These are phyloP conservation scores for Gamsiella multidivaricata DNA, from an alignment of 192 early-diverging fungal genomes.

Conservation along the genomic window DNA sequence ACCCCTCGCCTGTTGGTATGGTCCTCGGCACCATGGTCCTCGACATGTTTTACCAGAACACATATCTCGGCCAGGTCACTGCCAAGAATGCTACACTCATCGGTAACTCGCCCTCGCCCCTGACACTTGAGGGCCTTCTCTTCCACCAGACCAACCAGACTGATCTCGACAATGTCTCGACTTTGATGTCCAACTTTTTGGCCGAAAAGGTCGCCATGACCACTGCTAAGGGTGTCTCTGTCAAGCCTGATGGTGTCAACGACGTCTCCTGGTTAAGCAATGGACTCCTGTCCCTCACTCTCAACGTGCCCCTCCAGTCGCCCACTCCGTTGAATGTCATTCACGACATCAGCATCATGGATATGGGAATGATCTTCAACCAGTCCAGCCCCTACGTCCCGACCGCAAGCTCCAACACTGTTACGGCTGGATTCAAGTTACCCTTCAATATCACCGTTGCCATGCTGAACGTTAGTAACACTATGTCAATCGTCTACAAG, in stretches of 20 bases:
- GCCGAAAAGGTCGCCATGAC: slow-evolving; percentile 59
- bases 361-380: slow-evolving; percentile 64
- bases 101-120: slow-evolving; percentile 54
- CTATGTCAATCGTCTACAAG: slow-evolving; percentile 58
- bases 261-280: slow-evolving; percentile 59
- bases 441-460: slow-evolving; percentile 71
- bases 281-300: slow-evolving; percentile 58
- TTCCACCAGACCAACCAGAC: slow-evolving; percentile 59
- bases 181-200: slow-evolving; percentile 64
- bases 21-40: slow-evolving; percentile 66
- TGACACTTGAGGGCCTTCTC: slow-evolving; percentile 61
- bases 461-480: slow-evolving; percentile 63
- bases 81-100: slow-evolving; percentile 58
- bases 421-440: slow-evolving; percentile 62
- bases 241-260: slow-evolving; percentile 57
- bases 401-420: slow-evolving; percentile 47
- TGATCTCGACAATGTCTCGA: slow-evolving; percentile 57
- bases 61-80: slow-evolving; percentile 60
- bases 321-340: slow-evolving; percentile 59
- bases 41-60: slow-evolving; percentile 58
- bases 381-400: slow-evolving; percentile 57
- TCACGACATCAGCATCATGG: slow-evolving; percentile 60
- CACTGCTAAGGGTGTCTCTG: slow-evolving; percentile 60
- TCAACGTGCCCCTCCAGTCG: slow-evolving; percentile 61
- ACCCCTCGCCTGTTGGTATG: slow-evolving; percentile 66